These are phyloP conservation scores for Salix dunnii DNA, from an alignment of 345 rosid species.

Conservation along the genomic window DNA sequence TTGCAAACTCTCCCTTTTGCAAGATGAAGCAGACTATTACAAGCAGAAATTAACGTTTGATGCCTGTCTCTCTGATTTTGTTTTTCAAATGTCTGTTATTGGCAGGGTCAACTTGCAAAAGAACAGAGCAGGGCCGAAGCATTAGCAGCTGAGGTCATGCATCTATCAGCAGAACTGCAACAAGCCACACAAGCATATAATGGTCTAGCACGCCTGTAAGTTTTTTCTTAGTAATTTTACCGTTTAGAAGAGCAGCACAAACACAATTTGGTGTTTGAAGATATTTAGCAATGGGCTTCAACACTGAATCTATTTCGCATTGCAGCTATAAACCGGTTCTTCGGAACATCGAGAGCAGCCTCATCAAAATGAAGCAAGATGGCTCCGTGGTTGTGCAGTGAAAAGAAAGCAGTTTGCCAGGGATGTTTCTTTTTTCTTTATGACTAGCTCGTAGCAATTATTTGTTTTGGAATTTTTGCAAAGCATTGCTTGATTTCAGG, in stretches of 20 bases:
- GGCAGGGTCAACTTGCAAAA: conserved; percentile 67
- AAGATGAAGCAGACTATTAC: background rate
- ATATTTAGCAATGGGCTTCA: background rate
- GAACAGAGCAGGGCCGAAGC: conserved; percentile 86
- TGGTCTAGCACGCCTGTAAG: conserved; percentile 73
- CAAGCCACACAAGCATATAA: conserved; percentile 75
- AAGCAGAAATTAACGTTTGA: background rate
- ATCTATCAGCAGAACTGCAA: conserved; percentile 72
- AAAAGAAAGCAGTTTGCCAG: conserved; percentile 8
- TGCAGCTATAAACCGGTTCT: conserved; percentile 85
- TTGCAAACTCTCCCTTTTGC: background rate
- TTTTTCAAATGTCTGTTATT: background rate
- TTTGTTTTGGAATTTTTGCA: background rate
- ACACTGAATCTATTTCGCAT: conserved; percentile 7
- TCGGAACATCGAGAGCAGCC: conserved; percentile 73
- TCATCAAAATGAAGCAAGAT: conserved; percentile 86
- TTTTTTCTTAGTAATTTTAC: background rate
- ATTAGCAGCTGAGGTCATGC: conserved; percentile 78
- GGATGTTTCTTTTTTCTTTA: background rate
- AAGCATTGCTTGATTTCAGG: background rate
- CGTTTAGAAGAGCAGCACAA: background rate
- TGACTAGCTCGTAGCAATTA: no score
- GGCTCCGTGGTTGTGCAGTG: conserved; percentile 47
- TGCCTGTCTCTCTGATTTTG: background rate
- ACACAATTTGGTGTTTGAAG: background rate